These are phyloP conservation scores for Trypanosoma lewisi DNA, from an alignment of 208 protist species.

Conservation along the genomic window DNA sequence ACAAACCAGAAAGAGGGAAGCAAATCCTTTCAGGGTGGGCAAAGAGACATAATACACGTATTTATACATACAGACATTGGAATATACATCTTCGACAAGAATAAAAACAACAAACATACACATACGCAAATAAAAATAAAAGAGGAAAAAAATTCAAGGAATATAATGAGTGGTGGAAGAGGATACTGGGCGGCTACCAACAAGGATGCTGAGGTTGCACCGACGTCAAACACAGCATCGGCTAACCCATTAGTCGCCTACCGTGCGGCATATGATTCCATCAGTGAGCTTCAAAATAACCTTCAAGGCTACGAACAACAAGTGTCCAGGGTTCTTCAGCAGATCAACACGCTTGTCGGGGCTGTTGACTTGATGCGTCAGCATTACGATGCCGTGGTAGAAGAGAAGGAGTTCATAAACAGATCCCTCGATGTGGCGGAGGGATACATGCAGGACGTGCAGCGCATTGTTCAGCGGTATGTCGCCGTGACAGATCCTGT, in stretches of 20 bases:
- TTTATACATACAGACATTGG: neutral
- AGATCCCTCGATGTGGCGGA: constrained; percentile 43
- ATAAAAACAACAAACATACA: neutral
- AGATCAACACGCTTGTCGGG: constrained; percentile 35
- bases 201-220: constrained; percentile 30
- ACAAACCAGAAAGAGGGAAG: constrained; percentile 11
- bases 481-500: constrained; percentile 80
- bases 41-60: constrained; percentile 8
- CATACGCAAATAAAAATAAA: neutral
- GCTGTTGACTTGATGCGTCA: constrained; percentile 47
- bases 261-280: constrained; percentile 37
- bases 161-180: constrained; percentile 4
- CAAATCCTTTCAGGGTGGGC: no score
- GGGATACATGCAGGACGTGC: constrained; percentile 47
- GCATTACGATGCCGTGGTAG: constrained; percentile 60
- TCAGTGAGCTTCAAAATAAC: constrained; percentile 32
- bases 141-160: neutral
- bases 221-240: constrained; percentile 23
- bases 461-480: constrained; percentile 65
- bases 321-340: constrained; percentile 37
- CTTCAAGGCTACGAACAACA: constrained; percentile 53
- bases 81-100: neutral
- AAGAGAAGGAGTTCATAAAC: constrained; percentile 55
- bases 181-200: constrained; percentile 12
- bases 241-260: constrained; percentile 44